Percentiles rank a stretch among this genome's conserved stretches.
Evolutionary conservation across 192 early-diverging fungal genomes (phyloP).

Genomic region (Dissophora globulifera): DNA sequence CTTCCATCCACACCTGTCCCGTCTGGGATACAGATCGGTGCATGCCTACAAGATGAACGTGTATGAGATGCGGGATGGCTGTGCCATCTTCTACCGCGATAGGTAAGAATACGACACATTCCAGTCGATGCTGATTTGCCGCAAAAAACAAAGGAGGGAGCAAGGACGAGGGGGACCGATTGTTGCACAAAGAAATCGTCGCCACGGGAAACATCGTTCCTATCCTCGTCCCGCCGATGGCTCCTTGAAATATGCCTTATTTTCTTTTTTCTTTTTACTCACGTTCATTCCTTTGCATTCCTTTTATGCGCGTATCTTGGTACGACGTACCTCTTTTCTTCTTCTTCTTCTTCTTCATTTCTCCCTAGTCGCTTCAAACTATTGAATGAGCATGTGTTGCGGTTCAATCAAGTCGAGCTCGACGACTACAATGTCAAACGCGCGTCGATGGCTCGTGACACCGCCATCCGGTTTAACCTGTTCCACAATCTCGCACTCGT

Average conservation of each 20-base stretch:
- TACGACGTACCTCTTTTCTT: too few relatives aligned
- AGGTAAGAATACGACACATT: conserved; percentile 17
- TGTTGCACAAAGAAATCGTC: too few relatives aligned
- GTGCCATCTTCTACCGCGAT: conserved; percentile 51
- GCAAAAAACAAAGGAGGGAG: too few relatives aligned
- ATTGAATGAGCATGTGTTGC: conserved; percentile 30
- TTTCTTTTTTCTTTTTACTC: conserved; percentile 13
- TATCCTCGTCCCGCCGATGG: conserved; percentile 9
- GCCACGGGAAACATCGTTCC: conserved; percentile 19
- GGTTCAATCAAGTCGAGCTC: conserved; percentile 48
- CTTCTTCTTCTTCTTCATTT: background rate
- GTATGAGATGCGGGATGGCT: conserved; percentile 51
- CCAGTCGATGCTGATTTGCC: background rate
- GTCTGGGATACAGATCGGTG: conserved; percentile 43
- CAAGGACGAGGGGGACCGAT: too few relatives aligned
- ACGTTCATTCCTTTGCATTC: conserved; percentile 33
- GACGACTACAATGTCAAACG: conserved; percentile 37
- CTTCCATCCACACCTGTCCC: conserved; percentile 26
- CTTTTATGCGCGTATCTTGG: too few relatives aligned
- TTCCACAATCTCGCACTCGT: conserved; percentile 49
- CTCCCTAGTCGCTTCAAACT: conserved; percentile 39
- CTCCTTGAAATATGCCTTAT: background rate
- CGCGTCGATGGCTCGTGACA: conserved; percentile 46
- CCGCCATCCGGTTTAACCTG: conserved; percentile 48
- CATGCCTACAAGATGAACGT: conserved; percentile 53